Evolutionary conservation across 345 rosid genomes (phyloP), one percentile per base, ranked within the genome.

Genomic region (Aquilaria sinensis): DNA sequence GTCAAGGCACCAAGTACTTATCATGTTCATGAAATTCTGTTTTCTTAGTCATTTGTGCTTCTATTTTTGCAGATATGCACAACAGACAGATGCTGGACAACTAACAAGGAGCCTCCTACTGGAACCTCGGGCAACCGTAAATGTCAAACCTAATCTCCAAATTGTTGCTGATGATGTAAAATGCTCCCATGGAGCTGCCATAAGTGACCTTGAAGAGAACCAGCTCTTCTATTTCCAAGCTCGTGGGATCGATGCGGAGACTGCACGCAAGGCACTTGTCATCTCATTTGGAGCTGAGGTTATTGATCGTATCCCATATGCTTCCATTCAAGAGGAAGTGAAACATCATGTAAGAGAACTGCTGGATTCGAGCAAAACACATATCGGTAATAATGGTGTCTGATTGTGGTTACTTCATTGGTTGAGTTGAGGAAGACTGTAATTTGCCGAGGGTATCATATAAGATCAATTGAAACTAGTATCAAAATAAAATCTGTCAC

Each of bases 101-200:
- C 78, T 90, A 57, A 88, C 97, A 0, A 76, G 96, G 74, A 85
- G 85, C 72, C 89, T 90, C 3, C 89, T 94, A 29, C 84, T 94
- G 30, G 89, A 88, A 68, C 96, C 95, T 4, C 88, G 87, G 32
- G 97, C 96, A 4, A 86, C 99, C 0, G 95, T 86, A 59, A 94
- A 90, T 67, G 63, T 94, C 15, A 94, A 94, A 73, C 99, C 97
- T 47, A 94, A 94, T 66, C 93, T 94, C 62, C 96, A 94, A 80
- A 94, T 87, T 53, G 81, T 94, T 61, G 96, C 99, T 0, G 88
- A 94, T 10, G 92, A 90, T 50, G 97, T 94, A 11, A 90, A 86
- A 71, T 94, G 97, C 78, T 88, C 97, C 9, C 97, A 94, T 13
- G 99, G 97, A 70, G 97, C 97, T 74, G 99, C 99, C 0, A 88